Evolutionary conservation across 164 flowering plant species (phyloP), one percentile per base, ranked within the genome.

Genomic region (Vitis riparia): DNA sequence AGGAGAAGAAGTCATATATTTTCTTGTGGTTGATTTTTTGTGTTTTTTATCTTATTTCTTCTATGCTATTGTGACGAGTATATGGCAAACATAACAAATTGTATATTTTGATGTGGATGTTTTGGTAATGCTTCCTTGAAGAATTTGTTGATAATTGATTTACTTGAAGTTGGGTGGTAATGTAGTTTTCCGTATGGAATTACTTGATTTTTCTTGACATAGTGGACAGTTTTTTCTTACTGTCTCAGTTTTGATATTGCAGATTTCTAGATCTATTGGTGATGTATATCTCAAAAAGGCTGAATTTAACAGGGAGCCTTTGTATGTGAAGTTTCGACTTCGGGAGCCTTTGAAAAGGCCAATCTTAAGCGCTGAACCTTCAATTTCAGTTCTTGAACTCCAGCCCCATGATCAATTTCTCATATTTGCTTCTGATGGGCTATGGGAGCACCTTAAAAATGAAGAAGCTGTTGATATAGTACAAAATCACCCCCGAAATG

Each of bases 371-470:
- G 71, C 88, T 51, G 93, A 89, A 27, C 93, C 93, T n/a, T 63
- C 89, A 37, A 79, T 87, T 29, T 74, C 86, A 16, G 91, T 80
- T 72, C 86, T 80, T 58, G 86, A 81, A 61, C 83, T 89, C 52
- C 85, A 82, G 60, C 86, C 85, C 44, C 82, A 85, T 51, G 93
- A 89, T 75, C 89, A 81, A 68, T 88, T 88, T 75, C 58, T 88
- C 66, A 85, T 88, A 74, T 83, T 88, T 77, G 93, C 93, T 19
- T 88, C 93, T 30, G 93, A 88, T 77, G 93, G 93, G 10, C 80
- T 88, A 2, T 88, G 89, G 93, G 91, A 87, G 78, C 93, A 88
- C 70, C 83, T 88, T 30, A 85, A 77, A 80, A 87, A 88, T 68
- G 87, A 89, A 67, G 86, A 85, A 71, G 93, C 93, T 1, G 93